Evolutionary conservation across 306 rosid genomes (phyloP).

Genomic region (Elaeagnus macrophylla): DNA sequence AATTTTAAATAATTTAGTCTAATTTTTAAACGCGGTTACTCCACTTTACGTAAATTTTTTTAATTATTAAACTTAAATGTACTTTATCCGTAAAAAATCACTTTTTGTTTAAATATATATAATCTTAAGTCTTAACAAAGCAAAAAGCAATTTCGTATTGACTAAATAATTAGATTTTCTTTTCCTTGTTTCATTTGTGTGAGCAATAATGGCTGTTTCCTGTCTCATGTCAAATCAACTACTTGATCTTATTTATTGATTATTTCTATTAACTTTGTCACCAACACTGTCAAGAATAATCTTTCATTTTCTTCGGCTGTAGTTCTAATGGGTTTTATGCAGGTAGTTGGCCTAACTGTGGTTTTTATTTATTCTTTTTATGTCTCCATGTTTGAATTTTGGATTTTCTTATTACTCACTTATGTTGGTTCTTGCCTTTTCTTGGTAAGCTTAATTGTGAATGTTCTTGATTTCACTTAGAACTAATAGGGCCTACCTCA

Average conservation of each 20-base stretch:
- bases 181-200: constrained; percentile 41
- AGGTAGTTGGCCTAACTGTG: constrained; percentile 21
- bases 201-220: constrained; percentile 61
- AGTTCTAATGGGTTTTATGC: constrained; percentile 14
- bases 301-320: constrained; percentile 19
- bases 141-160: constrained; percentile 19
- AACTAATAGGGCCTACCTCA: too few relatives aligned
- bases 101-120: too few relatives aligned
- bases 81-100: too few relatives aligned
- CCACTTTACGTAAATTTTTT: too few relatives aligned
- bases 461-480: not conserved
- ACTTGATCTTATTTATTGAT: constrained; percentile 26
- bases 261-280: constrained; percentile 18
- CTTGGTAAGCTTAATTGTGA: constrained; percentile 4
- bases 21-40: too few relatives aligned
- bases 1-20: too few relatives aligned
- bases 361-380: not conserved
- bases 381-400: not conserved
- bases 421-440: constrained; percentile 8
- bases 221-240: constrained; percentile 21
- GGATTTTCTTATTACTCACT: constrained; percentile 3
- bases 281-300: constrained; percentile 8
- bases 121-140: not conserved
- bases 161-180: constrained; percentile 28
- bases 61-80: too few relatives aligned